These are phyloP conservation scores for Rhizopus sp. DNA, from an alignment of 371 early-diverging fungal species.

Conservation along the genomic window DNA sequence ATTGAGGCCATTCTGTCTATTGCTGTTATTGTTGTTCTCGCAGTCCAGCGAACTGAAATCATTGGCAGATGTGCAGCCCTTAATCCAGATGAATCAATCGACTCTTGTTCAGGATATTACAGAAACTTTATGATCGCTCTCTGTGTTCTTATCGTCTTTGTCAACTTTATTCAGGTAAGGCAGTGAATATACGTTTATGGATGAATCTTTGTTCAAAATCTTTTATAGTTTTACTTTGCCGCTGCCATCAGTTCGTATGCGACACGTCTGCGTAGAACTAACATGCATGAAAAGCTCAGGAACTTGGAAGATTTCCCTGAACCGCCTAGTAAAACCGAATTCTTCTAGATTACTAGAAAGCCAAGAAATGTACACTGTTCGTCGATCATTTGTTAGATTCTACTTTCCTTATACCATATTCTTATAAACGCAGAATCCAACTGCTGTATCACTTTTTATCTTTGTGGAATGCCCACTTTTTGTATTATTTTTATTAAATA, in stretches of 20 bases:
- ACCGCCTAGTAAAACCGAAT: constrained; percentile 24
- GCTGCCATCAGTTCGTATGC: constrained; percentile 33
- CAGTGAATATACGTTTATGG: not conserved
- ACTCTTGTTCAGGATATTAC: constrained; percentile 16
- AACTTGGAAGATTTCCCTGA: constrained; percentile 38
- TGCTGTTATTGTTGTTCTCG: constrained; percentile 19
- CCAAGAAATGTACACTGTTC: too few species aligned
- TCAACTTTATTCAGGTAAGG: constrained; percentile 29
- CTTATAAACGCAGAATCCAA: too few species aligned
- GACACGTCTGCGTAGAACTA: constrained; percentile 31
- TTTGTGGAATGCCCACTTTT: too few species aligned
- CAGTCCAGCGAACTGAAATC: constrained; percentile 10
- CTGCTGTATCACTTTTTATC: too few species aligned
- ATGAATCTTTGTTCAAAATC: not conserved
- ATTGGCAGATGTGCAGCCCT: constrained; percentile 10
- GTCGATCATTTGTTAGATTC: too few species aligned
- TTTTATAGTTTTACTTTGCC: constrained; percentile 28
- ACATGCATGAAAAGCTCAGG: constrained; percentile 33
- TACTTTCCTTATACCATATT: too few species aligned
- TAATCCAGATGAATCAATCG: constrained; percentile 7
- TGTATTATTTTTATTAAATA: too few species aligned
- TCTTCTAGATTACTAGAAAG: constrained; percentile 7
- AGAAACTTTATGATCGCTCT: constrained; percentile 17
- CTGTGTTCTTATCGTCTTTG: constrained; percentile 8
- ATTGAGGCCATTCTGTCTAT: constrained; percentile 16